A percentile compares a stretch with the other conserved stretches of the same genome.
phyloP scores from a whole-genome alignment of 768 basidiomycete species.

The Baorangia bicolor region DNA sequence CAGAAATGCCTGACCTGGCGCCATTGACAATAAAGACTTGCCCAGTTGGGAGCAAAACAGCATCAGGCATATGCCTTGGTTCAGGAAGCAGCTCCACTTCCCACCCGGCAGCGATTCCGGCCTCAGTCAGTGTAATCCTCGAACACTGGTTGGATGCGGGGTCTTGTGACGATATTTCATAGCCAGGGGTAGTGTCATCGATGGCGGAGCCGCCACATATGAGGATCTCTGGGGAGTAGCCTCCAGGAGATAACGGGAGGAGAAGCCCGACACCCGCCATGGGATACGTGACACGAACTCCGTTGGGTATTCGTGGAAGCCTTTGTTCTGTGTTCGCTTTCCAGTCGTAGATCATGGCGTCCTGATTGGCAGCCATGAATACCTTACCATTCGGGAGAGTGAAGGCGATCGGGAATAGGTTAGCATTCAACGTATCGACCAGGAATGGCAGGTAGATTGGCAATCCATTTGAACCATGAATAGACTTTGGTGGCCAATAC shows the following conservation, averaged over 20 bases:
- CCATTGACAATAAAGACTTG: constrained; percentile 76
- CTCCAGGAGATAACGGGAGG: constrained; percentile 64
- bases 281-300: constrained; percentile 79
- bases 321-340: constrained; percentile 54
- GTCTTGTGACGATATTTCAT: constrained; percentile 68
- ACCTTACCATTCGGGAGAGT: constrained; percentile 65
- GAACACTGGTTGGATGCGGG: constrained; percentile 73
- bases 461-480: constrained; percentile 64
- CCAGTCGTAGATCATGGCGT: constrained; percentile 83
- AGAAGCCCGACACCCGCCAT: constrained; percentile 77
- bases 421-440: constrained; percentile 72
- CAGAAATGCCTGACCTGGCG: constrained; percentile 68
- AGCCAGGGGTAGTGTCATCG: constrained; percentile 57
- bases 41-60: constrained; percentile 79
- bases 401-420: constrained; percentile 79
- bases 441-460: constrained; percentile 66
- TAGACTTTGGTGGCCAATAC: constrained; percentile 78
- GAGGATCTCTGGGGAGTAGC: constrained; percentile 68
- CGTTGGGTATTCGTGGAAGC: constrained; percentile 71
- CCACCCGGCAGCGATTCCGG: constrained; percentile 70
- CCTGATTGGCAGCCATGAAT: constrained; percentile 76
- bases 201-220: constrained; percentile 76
- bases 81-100: constrained; percentile 72
- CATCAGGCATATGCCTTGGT: constrained; percentile 75
- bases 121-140: constrained; percentile 61